Conservation (phyloP, 2,329 filamentous ascomycete species). For the Ophiocordyceps camponoti-leonardi region DNA sequence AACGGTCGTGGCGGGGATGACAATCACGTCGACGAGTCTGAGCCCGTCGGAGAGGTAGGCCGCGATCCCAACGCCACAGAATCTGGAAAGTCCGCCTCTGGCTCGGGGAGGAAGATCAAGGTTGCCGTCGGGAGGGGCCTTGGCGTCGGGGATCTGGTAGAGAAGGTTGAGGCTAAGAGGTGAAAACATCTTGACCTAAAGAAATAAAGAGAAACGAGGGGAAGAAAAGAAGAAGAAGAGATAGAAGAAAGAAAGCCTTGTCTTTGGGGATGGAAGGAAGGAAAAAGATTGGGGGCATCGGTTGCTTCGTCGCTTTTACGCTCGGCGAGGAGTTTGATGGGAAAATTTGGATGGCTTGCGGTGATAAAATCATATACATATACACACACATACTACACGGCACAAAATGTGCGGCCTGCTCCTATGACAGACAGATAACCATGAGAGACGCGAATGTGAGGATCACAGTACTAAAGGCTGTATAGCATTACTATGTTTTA, state of each 20-base stretch:
- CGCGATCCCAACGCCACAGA: slow-evolving; percentile 18
- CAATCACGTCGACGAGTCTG: slow-evolving; percentile 43
- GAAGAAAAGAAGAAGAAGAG: too few species aligned
- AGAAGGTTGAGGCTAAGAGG: slow-evolving; percentile 42
- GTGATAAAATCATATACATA: neutral
- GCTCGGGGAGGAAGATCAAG: slow-evolving; percentile 45
- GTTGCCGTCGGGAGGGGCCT: slow-evolving; percentile 69
- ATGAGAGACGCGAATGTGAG: too few species aligned
- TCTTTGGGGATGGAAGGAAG: neutral
- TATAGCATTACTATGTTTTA: too few species aligned
- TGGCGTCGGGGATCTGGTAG: slow-evolving; percentile 63
- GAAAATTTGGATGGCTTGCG: neutral
- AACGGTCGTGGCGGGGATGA: slow-evolving; percentile 15
- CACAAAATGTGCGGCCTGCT: neutral
- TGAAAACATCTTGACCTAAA: too few species aligned
- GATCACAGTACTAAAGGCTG: too few species aligned
- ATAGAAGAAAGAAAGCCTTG: neutral
- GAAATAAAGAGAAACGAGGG: too few species aligned
- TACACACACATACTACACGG: too few species aligned
- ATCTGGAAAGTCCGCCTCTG: slow-evolving; percentile 18
- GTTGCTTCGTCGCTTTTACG: neutral
- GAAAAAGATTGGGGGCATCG: neutral
- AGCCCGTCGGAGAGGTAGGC: slow-evolving; percentile 52
- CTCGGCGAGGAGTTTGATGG: neutral
- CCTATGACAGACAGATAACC: neutral